Base-by-base conservation (phyloP, 2,329 filamentous ascomycete species). In the Corinectria fuckeliana region DNA sequence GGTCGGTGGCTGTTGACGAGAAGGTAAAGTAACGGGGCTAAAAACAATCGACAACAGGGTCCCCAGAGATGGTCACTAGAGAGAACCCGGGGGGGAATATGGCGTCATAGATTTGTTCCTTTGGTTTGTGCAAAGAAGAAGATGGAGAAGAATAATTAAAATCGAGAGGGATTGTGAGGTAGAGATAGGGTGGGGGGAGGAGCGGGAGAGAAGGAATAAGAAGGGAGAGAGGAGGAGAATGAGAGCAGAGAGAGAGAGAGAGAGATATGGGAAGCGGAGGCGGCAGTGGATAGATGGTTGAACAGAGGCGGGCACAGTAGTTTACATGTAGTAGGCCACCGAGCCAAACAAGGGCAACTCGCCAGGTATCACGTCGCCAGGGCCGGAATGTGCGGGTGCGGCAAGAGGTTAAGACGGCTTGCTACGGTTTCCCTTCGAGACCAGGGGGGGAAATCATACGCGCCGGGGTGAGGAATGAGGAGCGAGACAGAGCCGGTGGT, bases 381-480 rank as follows among this genome's bases (percentile, higher is more conserved):
- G 50, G 61, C 56, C 67, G 70, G 70, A 72, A 72, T 72, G 70
- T 60, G 60, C 61, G 58, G 66, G 55, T 56, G 45, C 53, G 47
- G 52, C 20, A 57, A 53, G 44, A 57, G 50, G 44, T 59, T 50
- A 64, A 57, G 57, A 63, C 51, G 55, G 45, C 55, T 60, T 56
- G 63, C 54, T 48, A 49, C 50, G 54, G 60, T 60, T 59, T 64
- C 59, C 68, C 67, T 65, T 70, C 62, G 61, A 64, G 38, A 44
- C 57, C 56, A 62, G 74, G 72, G 74, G n/a, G 72, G 72, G 71
- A 73, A 64, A 69, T 69, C 61, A 61, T 60, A 47, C 59, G 62
- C 53, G 58, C 59, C 55, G 67, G 71, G 57, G 56, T 54, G 65
- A 70, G 72, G 75, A 76, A 76, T 76, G 75, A 71, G 60, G 72